phyloP scores from a whole-genome alignment of 176 grass and related monocot species.

The Rhipidocladum racemiflorum region DNA sequence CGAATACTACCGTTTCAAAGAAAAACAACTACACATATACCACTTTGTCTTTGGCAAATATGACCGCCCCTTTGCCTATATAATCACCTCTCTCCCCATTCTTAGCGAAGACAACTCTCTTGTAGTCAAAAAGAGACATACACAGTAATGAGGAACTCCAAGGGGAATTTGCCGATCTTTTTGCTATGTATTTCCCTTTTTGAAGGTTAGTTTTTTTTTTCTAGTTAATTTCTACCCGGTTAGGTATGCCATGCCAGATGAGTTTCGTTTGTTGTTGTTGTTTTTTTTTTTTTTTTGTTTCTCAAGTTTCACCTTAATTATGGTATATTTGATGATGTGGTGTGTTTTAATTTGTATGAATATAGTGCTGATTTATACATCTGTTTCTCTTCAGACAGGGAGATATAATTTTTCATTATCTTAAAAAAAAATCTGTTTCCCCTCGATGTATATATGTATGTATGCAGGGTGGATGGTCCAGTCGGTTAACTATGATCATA shows the following conservation, averaged over 20 bases:
- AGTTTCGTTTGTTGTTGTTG: not conserved
- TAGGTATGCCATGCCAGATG: not conserved
- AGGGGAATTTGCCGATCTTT: not conserved
- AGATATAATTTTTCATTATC: too few species aligned
- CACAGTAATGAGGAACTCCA: not conserved
- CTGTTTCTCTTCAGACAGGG: too few species aligned
- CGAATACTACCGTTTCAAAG: slow-evolving; percentile 7
- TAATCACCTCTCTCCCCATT: not conserved
- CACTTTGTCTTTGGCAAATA: not conserved
- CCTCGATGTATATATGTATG: not conserved
- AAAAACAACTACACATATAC: not conserved
- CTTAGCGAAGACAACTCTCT: not conserved
- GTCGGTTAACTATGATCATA: slow-evolving; percentile 53
- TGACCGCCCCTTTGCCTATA: not conserved
- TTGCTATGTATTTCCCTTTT: slow-evolving; percentile 17
- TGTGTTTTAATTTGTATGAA: not conserved
- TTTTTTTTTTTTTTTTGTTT: too few species aligned
- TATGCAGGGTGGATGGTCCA: slow-evolving; percentile 10
- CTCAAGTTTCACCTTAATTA: not conserved
- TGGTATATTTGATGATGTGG: not conserved
- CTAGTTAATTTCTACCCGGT: not conserved
- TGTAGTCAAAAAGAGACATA: not conserved
- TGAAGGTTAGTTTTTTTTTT: slow-evolving; percentile 8
- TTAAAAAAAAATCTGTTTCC: too few species aligned
- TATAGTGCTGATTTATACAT: not conserved